Evolutionary conservation across 2,329 filamentous ascomycete species (phyloP).

Genomic region (Nemania bipapillata): DNA sequence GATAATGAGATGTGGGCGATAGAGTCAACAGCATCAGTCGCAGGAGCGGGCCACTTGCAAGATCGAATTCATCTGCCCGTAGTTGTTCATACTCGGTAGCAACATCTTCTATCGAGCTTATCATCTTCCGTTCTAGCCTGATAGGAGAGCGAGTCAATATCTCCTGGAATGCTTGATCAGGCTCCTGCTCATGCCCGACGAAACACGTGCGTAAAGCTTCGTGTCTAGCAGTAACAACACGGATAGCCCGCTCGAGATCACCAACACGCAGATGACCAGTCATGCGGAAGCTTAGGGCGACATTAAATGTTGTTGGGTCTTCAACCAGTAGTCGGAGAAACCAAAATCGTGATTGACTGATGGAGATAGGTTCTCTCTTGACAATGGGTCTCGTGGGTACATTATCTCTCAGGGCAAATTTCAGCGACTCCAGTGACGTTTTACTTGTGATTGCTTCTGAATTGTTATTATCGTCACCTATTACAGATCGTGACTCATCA

Average conservation of each 20-base stretch:
- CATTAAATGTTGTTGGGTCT: constrained; percentile 56
- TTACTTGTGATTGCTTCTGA: too few relatives aligned
- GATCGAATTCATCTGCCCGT: constrained; percentile 51
- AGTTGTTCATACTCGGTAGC: constrained; percentile 51
- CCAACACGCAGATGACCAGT: constrained; percentile 49
- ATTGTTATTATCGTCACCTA: too few relatives aligned
- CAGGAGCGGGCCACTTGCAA: constrained; percentile 53
- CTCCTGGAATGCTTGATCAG: constrained; percentile 44
- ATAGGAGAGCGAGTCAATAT: constrained; percentile 45
- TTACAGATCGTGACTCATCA: too few relatives aligned
- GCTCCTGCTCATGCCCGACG: constrained; percentile 40
- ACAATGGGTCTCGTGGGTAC: constrained; percentile 24
- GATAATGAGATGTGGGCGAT: constrained; percentile 50
- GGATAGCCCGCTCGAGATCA: constrained; percentile 52
- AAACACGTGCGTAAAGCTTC: constrained; percentile 53
- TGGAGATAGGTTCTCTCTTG: constrained; percentile 49
- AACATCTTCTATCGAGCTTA: constrained; percentile 42
- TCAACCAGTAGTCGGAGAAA: constrained; percentile 51
- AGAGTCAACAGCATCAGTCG: constrained; percentile 53
- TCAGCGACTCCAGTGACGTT: too few relatives aligned
- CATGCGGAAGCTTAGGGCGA: constrained; percentile 50
- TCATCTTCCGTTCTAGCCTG: constrained; percentile 43
- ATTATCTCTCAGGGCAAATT: too few relatives aligned
- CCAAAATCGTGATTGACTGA: constrained; percentile 56
- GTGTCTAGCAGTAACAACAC: constrained; percentile 47